Base-by-base conservation (phyloP, 179 eudicot genomes). In the Beta lomatogona region DNA sequence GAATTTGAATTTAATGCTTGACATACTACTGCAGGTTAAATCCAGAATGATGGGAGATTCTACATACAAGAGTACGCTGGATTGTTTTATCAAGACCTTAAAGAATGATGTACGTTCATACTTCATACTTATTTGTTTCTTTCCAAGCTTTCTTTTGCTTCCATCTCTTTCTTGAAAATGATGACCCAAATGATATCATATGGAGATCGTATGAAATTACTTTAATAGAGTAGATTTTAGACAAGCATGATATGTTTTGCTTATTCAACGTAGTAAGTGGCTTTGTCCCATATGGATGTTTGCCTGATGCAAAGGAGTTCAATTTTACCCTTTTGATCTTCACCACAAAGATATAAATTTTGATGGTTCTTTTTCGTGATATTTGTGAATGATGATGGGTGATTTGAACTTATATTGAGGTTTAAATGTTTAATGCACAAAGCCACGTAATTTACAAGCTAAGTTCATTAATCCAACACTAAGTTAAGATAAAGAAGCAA, bases 11-110 rank as follows among this genome's bases (percentile, higher is more conserved):
- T 65, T 44, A 58, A 36, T 58, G 57, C 45, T 80, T 15, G 50
- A 46, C 53, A 52, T 12, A 21, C 70, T 50, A 64, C 79, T 86
- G 88, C 92, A 95, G 99, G 98, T 95, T 25, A 95, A 95, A 85
- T 95, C 99, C 63, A 89, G 99, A 88, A 95, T 95, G 99, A 95
- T 95, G 98, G 97, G 99, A 79, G 99, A 95, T 85, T 82, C 98
- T 57, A 64, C 89, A n/a, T 95, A 95, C 94, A 95, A 87, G 84
- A 92, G 83, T 81, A 95, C 98, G 8, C 52, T 94, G 58, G 99
- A 95, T 85, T 95, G 99, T 80, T 94, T 95, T 61, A 80, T 92
- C 75, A 92, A 91, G 89, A 95, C 99, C 77, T 86, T 95, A 83
- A 94, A 94, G 83, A 92, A 95, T 75, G 99, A 95, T 82, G 99